Base-by-base conservation (phyloP, 176 grass and related monocot species). In the Saccharum spontaneum region DNA sequence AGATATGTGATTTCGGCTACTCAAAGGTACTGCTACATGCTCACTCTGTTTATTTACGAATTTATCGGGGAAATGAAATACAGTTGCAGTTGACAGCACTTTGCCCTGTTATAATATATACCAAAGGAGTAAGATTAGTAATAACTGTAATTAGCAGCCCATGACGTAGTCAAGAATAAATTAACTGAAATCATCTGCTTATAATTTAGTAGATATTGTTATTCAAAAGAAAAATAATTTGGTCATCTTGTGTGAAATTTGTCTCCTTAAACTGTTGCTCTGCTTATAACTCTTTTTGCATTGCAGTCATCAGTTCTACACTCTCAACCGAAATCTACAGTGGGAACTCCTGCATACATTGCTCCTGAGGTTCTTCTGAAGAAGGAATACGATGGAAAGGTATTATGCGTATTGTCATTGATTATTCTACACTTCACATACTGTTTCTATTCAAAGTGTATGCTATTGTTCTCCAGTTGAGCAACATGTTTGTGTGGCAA, bases 331-430 rank as follows among this genome's bases (percentile, higher is more conserved):
- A 95, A 95, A 69, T 95, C 94, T 10, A 95, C 94, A 2, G 91
- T 95, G 4, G 94, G 94, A 48, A 95, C 94, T 36, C 93, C 93
- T 0, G 93, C 93, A 3, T 95, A 95, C 83, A 95, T 95, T 54
- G 94, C 94, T 55, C 94, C 94, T 17, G 94, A 95, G 78, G 94
- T 95, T 79, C 94, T 95, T 48, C 86, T 90, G 31, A 90, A 92
- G 71, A 90, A 92, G 49, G 94, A 95, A 69, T 95, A 95, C 9
- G 94, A 95, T 81, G 94, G 94, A 79, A 95, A 95, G 88, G 94
- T 95, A 85, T 84, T 63, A 23, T 37, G 23, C 6, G 0, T 26
- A 37, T 71, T 33, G 9, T 4, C 46, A 54, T 23, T 57, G 5
- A 48, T 34, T 34, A 28, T 28, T 80, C 41, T 69, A 26, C 71